A percentile compares a stretch with the other conserved stretches of the same genome.
Evolutionary conservation across 148 eudicot species (phyloP).

Genomic region (Silene latifolia): DNA sequence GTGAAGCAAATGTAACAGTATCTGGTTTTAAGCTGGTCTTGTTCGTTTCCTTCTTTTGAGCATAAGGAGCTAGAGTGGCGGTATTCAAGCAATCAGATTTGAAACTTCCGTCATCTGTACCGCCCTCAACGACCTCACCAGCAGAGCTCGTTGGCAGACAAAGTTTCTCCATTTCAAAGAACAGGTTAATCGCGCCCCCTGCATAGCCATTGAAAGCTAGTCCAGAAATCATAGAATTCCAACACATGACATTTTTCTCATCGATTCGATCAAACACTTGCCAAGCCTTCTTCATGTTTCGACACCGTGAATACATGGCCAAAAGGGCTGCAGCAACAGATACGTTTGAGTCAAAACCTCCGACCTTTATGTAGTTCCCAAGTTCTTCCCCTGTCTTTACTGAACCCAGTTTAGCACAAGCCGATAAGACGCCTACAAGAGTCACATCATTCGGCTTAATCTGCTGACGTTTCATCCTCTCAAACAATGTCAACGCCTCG

Average conservation of each 20-base stretch:
- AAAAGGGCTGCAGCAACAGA: conserved; percentile 46
- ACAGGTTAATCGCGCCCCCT: conserved; percentile 33
- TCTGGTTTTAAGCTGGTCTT: conserved; percentile 32
- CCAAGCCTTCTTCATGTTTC: conserved; percentile 41
- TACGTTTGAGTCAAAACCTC: conserved; percentile 33
- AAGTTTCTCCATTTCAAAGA: conserved; percentile 34
- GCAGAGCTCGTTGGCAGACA: background rate
- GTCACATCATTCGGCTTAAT: conserved; percentile 53
- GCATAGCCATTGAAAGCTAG: conserved; percentile 53
- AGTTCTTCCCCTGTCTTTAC: conserved; percentile 41
- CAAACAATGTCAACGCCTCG: conserved; percentile 54
- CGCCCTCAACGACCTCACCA: background rate
- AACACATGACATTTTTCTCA: conserved; percentile 45
- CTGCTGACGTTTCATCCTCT: conserved; percentile 34
- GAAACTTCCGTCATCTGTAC: too few relatives aligned
- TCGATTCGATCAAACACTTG: conserved; percentile 37
- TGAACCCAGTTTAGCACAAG: conserved; percentile 57
- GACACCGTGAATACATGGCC: conserved; percentile 53
- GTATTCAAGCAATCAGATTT: background rate
- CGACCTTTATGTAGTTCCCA: conserved; percentile 37
- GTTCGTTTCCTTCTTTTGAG: background rate
- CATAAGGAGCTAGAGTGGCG: background rate
- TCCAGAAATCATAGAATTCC: conserved; percentile 60
- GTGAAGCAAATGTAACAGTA: conserved; percentile 45
- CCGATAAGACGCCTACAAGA: conserved; percentile 50